Evolutionary conservation across 2,329 filamentous ascomycete genomes (phyloP).

Genomic region (Exophiala spinifera): DNA sequence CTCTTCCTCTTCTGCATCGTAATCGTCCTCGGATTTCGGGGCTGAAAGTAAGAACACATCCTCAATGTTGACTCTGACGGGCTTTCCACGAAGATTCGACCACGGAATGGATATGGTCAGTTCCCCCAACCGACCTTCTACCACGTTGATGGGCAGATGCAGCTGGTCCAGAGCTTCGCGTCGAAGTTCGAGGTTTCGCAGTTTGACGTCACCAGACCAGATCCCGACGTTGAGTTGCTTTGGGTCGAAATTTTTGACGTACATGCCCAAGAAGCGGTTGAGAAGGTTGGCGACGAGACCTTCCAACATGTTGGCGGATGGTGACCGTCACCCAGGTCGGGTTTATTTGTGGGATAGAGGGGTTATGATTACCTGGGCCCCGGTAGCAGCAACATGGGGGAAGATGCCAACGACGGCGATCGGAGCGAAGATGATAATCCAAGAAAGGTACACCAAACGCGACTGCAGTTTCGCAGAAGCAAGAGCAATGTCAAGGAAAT

Average conservation of each 20-base stretch:
- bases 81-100: conserved; percentile 93
- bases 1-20: conserved; percentile 89
- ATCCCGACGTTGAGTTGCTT: conserved; percentile 98
- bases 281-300: conserved; percentile 93
- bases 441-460: no score
- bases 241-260: conserved; percentile 98
- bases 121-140: conserved; percentile 88
- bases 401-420: no score
- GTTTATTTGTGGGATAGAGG: conserved; percentile 36
- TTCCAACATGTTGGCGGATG: conserved; percentile 78
- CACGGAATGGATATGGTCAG: conserved; percentile 92
- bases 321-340: conserved; percentile 72
- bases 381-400: conserved; percentile 10
- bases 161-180: conserved; percentile 96
- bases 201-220: conserved; percentile 96
- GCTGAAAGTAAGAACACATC: conserved; percentile 95
- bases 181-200: conserved; percentile 86
- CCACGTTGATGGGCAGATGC: conserved; percentile 91
- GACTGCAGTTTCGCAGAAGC: no score
- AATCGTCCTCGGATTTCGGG: conserved; percentile 91
- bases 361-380: background rate
- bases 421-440: no score
- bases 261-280: conserved; percentile 99
- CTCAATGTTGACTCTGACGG: conserved; percentile 91
- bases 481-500: no score